phyloP scores from a whole-genome alignment of 805 yeast species.

The Sporopachydermia lactativora region DNA sequence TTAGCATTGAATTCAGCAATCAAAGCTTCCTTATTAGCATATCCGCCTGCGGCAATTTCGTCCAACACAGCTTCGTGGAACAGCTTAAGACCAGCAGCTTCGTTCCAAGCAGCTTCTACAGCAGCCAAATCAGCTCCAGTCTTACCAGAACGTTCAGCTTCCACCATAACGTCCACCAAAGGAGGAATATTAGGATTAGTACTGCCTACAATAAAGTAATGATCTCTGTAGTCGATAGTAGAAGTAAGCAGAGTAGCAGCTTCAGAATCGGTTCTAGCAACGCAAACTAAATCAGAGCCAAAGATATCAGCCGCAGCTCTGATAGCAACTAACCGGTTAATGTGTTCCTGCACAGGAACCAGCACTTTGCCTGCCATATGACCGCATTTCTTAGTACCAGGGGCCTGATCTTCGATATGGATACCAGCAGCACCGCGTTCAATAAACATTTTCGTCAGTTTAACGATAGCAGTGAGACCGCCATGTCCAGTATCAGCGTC shows the following conservation, averaged over 20 bases:
- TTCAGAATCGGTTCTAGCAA: constrained; percentile 95
- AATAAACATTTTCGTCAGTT: constrained; percentile 88
- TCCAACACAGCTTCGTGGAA: constrained; percentile 88
- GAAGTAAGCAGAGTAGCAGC: constrained; percentile 93
- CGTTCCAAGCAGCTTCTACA: constrained; percentile 73
- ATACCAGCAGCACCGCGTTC: constrained; percentile 99
- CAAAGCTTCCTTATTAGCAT: constrained; percentile 45
- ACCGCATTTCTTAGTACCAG: constrained; percentile 97
- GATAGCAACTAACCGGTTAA: constrained; percentile 84
- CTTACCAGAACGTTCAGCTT: constrained; percentile 66
- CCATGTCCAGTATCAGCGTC: constrained; percentile 99
- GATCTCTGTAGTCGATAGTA: constrained; percentile 89
- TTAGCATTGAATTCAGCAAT: constrained; percentile 49
- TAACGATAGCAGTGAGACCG: constrained; percentile 92
- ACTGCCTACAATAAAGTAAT: constrained; percentile 79
- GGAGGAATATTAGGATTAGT: constrained; percentile 74
- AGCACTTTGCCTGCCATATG: constrained; percentile 98
- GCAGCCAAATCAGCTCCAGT: constrained; percentile 56
- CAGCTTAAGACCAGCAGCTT: constrained; percentile 69
- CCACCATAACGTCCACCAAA: constrained; percentile 62
- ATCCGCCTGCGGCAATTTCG: constrained; percentile 48
- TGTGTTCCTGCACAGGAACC: constrained; percentile 95
- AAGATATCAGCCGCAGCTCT: constrained; percentile 91
- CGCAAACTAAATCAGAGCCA: constrained; percentile 73
- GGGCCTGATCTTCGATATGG: constrained; percentile 98